Percentiles rank a stretch among this genome's conserved stretches.
These are phyloP conservation scores for Medicago lupulina DNA, from an alignment of 306 rosid genomes.

Conservation along the genomic window DNA sequence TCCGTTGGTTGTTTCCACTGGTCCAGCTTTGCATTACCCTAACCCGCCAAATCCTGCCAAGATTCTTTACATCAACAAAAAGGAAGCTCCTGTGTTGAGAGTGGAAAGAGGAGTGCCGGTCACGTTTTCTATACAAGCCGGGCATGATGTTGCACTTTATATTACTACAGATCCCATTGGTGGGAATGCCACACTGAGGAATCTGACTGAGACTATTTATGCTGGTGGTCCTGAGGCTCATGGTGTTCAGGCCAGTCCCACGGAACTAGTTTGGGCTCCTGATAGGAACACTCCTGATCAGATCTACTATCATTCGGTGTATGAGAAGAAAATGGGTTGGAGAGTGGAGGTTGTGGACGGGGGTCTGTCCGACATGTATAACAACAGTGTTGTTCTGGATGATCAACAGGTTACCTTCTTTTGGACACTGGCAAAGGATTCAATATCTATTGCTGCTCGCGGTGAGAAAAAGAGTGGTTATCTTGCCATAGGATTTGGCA, in stretches of 20 bases:
- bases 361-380: slow-evolving; percentile 91
- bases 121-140: slow-evolving; percentile 83
- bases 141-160: slow-evolving; percentile 83
- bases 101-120: slow-evolving; percentile 93
- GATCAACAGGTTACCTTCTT: slow-evolving; percentile 93
- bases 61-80: slow-evolving; percentile 87
- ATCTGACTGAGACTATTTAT: slow-evolving; percentile 74
- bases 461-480: slow-evolving; percentile 95
- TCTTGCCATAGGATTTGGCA: slow-evolving; percentile 88
- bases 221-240: slow-evolving; percentile 83
- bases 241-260: slow-evolving; percentile 91
- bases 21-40: slow-evolving; percentile 72
- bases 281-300: slow-evolving; percentile 83
- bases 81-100: slow-evolving; percentile 84
- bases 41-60: slow-evolving; percentile 84
- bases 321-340: slow-evolving; percentile 89
- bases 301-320: slow-evolving; percentile 78
- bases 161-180: slow-evolving; percentile 86
- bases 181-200: slow-evolving; percentile 85
- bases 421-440: slow-evolving; percentile 77
- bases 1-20: slow-evolving; percentile 66
- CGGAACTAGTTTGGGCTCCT: slow-evolving; percentile 76
- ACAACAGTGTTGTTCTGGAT: slow-evolving; percentile 85
- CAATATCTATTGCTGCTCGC: slow-evolving; percentile 83
- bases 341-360: slow-evolving; percentile 93